Evolutionary conservation across 2,329 filamentous ascomycete species (phyloP).

Genomic region (Eutypella sp.): DNA sequence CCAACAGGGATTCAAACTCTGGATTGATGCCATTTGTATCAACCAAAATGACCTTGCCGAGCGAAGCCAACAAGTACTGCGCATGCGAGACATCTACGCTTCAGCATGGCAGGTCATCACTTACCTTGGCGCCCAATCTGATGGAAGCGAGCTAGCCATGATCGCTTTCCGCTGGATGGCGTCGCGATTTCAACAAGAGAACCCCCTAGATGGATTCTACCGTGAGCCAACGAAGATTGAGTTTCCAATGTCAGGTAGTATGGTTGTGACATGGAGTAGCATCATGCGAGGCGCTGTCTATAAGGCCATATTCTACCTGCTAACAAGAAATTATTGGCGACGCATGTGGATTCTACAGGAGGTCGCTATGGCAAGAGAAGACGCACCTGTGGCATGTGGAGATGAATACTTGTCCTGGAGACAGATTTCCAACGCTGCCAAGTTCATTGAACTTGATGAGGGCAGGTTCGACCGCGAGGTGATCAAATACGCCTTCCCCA

Average conservation of each 20-base stretch:
- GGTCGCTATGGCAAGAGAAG: not conserved
- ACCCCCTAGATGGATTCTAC: not conserved
- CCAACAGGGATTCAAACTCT: too few species aligned
- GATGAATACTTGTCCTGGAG: not conserved
- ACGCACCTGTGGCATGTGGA: not conserved
- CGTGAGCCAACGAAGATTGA: not conserved
- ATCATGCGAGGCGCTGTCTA: not conserved
- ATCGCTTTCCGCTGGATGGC: not conserved
- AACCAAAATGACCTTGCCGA: slow-evolving; percentile 9
- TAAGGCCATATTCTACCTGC: not conserved
- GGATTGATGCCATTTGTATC: slow-evolving; percentile 12
- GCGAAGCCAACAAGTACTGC: slow-evolving; percentile 4
- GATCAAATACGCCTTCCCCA: not conserved
- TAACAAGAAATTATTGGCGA: not conserved
- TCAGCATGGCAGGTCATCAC: slow-evolving; percentile 1
- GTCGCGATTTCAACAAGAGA: not conserved
- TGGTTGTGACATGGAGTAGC: not conserved
- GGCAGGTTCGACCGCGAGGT: not conserved
- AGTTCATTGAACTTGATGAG: not conserved
- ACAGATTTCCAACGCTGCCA: not conserved
- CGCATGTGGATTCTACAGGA: slow-evolving; percentile 1
- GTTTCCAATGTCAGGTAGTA: not conserved
- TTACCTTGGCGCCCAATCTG: slow-evolving; percentile 8
- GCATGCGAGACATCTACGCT: slow-evolving; percentile 8
- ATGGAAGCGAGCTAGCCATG: not conserved